Base-by-base conservation (phyloP, 2,329 filamentous ascomycete species). In the Curvularia sp. region DNA sequence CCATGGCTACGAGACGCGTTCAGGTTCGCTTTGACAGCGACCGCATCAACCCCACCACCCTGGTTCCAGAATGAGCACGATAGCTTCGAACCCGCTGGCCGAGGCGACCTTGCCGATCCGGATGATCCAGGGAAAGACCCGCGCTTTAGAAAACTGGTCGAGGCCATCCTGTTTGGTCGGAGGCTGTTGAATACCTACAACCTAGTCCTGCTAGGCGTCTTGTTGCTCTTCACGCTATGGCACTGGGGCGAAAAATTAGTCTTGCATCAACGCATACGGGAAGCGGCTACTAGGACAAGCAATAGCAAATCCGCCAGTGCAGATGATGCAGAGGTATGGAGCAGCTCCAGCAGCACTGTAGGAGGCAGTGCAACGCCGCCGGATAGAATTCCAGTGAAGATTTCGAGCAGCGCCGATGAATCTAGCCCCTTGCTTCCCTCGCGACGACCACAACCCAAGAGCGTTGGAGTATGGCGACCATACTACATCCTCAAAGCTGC, bases 101-200 rank as follows among this genome's bases (percentile, higher is more conserved):
- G 57, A 32, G 62, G 55, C 38, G 55, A 67, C 5, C 59, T 65
- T n/a, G 50, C 65, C 23, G 65, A 69, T 49, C 67, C 70, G 18
- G 59, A 71, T n/a, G 71, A 77, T 43, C 73, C 74, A 15, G 72
- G 72, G 5, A 72, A 72, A 48, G 74, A 77, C 55, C 76, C 74
- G 5, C 62, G 74, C 25, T 75, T 77, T 50, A 61, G 68, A 43
- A 73, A 72, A 53, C 61, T 78, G 6, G 71, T 78, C 10, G 72
- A 77, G 38, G 74, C 69, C 10, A 72, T 79, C n/a, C 45, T 76
- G 30, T 80, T 75, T 60, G 74, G 75, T 3, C 64, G 78, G 53
- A 66, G 66, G 39, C 74, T 81, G 19, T 55, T 80, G 15, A 50
- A 71, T 9, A 77, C 72, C 0, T 82, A 81, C 50, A 80, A 81